Evolutionary conservation across 345 rosid species (phyloP), one percentile per base, ranked within the genome.

Genomic region (Salix caprea): DNA sequence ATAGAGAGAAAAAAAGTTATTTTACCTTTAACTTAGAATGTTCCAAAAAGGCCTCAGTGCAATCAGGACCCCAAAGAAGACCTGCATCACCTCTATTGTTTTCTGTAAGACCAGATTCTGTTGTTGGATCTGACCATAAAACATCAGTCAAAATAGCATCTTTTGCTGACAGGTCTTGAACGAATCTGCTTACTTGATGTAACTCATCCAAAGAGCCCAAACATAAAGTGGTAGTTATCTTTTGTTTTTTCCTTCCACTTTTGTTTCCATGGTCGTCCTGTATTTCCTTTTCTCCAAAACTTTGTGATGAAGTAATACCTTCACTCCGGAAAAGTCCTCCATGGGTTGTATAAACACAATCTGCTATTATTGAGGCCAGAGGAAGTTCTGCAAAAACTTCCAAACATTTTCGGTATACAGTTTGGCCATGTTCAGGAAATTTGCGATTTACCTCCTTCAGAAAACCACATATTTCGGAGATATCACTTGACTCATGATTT

Each of bases 51-150:
- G 56, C 56, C 69, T 84, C 86, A 0, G 87, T 82, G 80, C 78
- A 84, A 79, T 87, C 82, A 56, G 86, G 83, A 69, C 89, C 89
- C 89, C 87, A 86, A 24, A 80, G 79, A 28, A 86, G 83, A 12
- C 89, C 86, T 1, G 50, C 69, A 15, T 52, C 77, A 52, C 79
- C 67, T 74, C 77, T 70, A 46, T 75, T 79, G 70, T 81, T 86
- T 75, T 82, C 87, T 16, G 3, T 69, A 32, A 84, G 74, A 71
- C 87, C 79, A 70, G 77, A 67, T 76, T 82, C 85, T 75, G 75
- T 73, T 82, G 86, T 82, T 32, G 86, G 89, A 71, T 83, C 77
- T 67, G 89, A 84, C 84, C 84, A 87, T 67, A 84, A 80, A 36
- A 82, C 81, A 75, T 85, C 86, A 60, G 80, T 76, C 80, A 84